These are phyloP conservation scores for Helicostylum pulchrum DNA, from an alignment of 192 early-diverging fungal genomes.

Conservation along the genomic window DNA sequence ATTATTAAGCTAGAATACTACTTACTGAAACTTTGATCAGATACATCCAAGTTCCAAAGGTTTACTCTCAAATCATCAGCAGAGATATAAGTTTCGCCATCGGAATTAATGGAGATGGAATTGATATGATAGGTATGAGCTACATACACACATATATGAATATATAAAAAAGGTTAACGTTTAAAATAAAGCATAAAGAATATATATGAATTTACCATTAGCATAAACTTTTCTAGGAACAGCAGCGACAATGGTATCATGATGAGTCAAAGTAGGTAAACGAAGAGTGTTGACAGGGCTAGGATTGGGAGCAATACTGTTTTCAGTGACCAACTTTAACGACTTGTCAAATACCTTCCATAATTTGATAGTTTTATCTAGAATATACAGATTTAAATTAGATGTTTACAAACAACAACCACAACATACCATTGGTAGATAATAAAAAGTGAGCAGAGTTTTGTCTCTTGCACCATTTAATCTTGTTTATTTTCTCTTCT, in stretches of 20 bases:
- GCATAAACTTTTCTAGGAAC: constrained; percentile 84
- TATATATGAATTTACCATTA: constrained; percentile 43
- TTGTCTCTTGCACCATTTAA: constrained; percentile 88
- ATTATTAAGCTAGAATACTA: background rate
- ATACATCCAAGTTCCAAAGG: constrained; percentile 87
- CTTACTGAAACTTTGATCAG: constrained; percentile 84
- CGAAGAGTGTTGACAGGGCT: constrained; percentile 49
- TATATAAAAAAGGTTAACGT: background rate
- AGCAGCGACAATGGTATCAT: constrained; percentile 88
- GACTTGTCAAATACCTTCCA: constrained; percentile 94
- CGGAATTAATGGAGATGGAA: constrained; percentile 91
- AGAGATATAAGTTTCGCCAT: constrained; percentile 87
- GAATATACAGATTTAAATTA: too few species aligned
- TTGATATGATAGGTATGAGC: constrained; percentile 96
- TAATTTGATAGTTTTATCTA: constrained; percentile 93
- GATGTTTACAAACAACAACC: too few species aligned
- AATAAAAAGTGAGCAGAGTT: constrained; percentile 89
- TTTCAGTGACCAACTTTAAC: constrained; percentile 84
- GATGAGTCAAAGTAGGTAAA: constrained; percentile 77
- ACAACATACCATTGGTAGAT: constrained; percentile 91
- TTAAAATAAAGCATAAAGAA: background rate
- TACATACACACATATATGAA: too few species aligned
- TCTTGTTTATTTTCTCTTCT: constrained; percentile 96
- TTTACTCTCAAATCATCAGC: constrained; percentile 92
- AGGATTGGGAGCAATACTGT: constrained; percentile 60